Evolutionary conservation across 2,329 filamentous ascomycete genomes (phyloP), one percentile per base, ranked within the genome.

Genomic region (Calonectria pteridis): DNA sequence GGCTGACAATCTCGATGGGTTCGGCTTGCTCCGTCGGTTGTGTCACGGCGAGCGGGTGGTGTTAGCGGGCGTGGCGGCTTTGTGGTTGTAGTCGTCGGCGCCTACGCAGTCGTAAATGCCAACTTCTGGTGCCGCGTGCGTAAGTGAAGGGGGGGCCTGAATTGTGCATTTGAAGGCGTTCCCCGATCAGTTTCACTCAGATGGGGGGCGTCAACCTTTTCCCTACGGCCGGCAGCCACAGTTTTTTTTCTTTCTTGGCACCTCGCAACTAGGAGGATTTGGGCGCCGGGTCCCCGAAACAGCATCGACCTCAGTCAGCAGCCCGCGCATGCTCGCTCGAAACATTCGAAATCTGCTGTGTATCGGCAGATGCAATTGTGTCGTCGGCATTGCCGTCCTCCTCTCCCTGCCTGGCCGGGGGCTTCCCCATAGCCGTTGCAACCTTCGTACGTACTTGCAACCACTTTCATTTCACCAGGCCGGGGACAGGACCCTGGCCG

Each of bases 11-110:
- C 55, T 59, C n/a, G 55, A 59, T 59, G 35, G 55, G 70, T 55
- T 72, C 70, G 70, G 70, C 37, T 31, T 72, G 64, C 55, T 68
- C 70, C 70, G 65, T 64, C 29, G 53, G 65, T 64, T 23, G 53
- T 50, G n/a, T 53, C 64, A 66, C 33, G 67, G 51, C 51, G 37
- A 62, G 63, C 37, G 51, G 59, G 31, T 59, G 55, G 55, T 59
- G 55, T 59, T 59, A 59, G 55, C 55, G 55, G 33, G 55, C 55
- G 55, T 37, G 28, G 31, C n/a, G 14, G 31, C 23, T 14, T 35
- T 33, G 55, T 59, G n/a, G 31, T 7, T 23, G n/a, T 37, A 33
- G 55, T 59, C 55, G 55, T 59, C 55, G 55, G 18, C 51, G 51
- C 31, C 33, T 35, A 59, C 55, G 33, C 33, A 33, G 4, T 13